Percentiles rank a stretch among this genome's conserved stretches.
Conservation (phyloP, 495 filamentous ascomycete genomes). For the Darksidea phi region DNA sequence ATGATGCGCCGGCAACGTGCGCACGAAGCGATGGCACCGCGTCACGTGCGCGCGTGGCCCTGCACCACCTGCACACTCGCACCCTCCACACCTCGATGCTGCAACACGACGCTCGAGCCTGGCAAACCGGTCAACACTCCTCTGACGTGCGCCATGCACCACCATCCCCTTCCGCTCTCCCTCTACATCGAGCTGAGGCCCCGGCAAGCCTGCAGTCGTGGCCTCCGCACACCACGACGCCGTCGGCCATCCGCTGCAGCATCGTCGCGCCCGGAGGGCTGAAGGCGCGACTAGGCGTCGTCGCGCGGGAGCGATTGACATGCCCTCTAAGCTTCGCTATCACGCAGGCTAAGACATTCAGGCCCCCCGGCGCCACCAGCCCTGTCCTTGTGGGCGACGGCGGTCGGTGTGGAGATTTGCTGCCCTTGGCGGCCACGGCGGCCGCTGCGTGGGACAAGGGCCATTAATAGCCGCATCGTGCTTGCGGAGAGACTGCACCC, state of each 20-base stretch:
- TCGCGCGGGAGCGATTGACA: conserved; percentile 19
- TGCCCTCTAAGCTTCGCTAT: conserved; percentile 17
- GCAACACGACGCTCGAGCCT: conserved; percentile 17
- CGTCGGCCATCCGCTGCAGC: conserved; percentile 6
- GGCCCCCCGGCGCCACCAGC: conserved; percentile 10
- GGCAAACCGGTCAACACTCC: conserved; percentile 25
- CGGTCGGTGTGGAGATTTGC: conserved; percentile 30
- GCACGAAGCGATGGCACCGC: conserved; percentile 15
- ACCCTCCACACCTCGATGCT: background rate
- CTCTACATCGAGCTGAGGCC: conserved; percentile 7
- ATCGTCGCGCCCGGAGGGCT: conserved; percentile 15
- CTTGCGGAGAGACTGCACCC: conserved; percentile 25
- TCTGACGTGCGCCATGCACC: conserved; percentile 31
- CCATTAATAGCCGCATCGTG: conserved; percentile 27
- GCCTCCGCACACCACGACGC: background rate
- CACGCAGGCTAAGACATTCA: background rate
- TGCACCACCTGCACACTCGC: conserved; percentile 2
- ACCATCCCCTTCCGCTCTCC: background rate
- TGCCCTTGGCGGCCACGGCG: conserved; percentile 13
- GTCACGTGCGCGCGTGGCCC: background rate
- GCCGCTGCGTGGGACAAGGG: conserved; percentile 6
- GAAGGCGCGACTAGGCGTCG: conserved; percentile 7
- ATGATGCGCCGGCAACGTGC: conserved; percentile 20
- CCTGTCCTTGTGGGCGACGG: conserved; percentile 2
- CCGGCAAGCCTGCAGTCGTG: background rate